These are phyloP conservation scores for Clonostachys byssicola DNA, from an alignment of 2,329 filamentous ascomycete genomes.

Conservation along the genomic window DNA sequence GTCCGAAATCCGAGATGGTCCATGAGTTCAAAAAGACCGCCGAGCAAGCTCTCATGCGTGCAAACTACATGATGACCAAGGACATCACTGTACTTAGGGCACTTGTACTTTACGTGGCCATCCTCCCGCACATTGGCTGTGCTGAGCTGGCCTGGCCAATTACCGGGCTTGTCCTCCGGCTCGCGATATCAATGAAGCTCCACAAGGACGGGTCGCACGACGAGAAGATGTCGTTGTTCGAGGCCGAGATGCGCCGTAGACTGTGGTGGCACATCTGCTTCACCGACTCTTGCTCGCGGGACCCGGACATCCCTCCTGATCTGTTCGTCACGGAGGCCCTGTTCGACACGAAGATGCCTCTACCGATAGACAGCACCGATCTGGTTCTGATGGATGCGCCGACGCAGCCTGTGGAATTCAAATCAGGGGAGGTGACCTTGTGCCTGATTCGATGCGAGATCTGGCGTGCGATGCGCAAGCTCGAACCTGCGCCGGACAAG, in stretches of 20 bases:
- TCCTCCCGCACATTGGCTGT: constrained; percentile 46
- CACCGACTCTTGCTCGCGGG: constrained; percentile 49
- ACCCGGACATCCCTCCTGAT: constrained; percentile 48
- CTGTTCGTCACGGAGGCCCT: constrained; percentile 38
- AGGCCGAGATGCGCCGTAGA: constrained; percentile 61
- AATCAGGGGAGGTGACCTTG: constrained; percentile 17
- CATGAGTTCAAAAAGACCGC: constrained; percentile 11
- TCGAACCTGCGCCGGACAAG: not conserved
- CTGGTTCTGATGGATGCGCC: constrained; percentile 30
- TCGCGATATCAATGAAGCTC: constrained; percentile 63
- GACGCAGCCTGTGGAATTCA: no score
- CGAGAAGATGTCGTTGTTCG: constrained; percentile 51
- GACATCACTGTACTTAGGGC: constrained; percentile 56
- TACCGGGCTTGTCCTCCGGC: constrained; percentile 55
- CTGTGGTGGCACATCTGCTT: constrained; percentile 64
- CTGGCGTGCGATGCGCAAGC: not conserved
- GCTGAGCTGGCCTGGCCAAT: constrained; percentile 53
- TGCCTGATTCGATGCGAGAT: not conserved
- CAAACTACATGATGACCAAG: constrained; percentile 49
- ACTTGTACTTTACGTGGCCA: constrained; percentile 43
- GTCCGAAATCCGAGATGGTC: constrained; percentile 7
- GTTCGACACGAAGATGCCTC: constrained; percentile 50
- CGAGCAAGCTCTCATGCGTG: constrained; percentile 18
- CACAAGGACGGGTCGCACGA: constrained; percentile 56
- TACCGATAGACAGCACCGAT: constrained; percentile 54